Evolutionary conservation across 2,329 filamentous ascomycete genomes (phyloP).

Genomic region (Tolypocladium capitatum): DNA sequence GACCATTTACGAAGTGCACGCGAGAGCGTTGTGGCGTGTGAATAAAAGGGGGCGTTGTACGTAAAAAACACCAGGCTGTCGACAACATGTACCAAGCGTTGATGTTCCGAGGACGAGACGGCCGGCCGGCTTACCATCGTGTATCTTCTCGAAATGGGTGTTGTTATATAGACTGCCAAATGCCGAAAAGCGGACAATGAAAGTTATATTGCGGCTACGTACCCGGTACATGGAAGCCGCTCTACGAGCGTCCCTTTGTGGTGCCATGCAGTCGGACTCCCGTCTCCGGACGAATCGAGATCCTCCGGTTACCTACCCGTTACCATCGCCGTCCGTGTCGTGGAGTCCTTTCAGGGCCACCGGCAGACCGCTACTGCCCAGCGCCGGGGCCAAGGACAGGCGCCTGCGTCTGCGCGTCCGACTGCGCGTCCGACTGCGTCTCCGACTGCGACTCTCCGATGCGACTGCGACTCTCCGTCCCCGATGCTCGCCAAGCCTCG

Average conservation of each 20-base stretch:
- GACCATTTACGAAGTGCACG: background rate
- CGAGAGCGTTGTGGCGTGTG: background rate
- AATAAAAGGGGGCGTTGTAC: background rate
- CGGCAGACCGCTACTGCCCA: background rate
- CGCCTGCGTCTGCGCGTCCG: background rate
- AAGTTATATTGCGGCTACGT: background rate
- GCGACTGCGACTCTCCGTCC: background rate
- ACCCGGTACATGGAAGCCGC: too few relatives aligned
- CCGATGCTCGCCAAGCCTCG: background rate
- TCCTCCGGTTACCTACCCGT: background rate
- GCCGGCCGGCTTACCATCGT: too few relatives aligned
- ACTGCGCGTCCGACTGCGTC: too few relatives aligned
- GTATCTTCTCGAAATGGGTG: too few relatives aligned
- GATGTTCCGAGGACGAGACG: background rate
- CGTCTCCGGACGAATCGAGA: background rate
- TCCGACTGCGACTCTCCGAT: background rate
- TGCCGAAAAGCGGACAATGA: background rate
- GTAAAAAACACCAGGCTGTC: background rate
- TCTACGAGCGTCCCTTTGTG: background rate
- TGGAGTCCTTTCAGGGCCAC: background rate
- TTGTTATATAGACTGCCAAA: too few relatives aligned
- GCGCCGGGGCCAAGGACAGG: background rate
- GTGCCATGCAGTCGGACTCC: too few relatives aligned
- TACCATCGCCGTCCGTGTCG: background rate
- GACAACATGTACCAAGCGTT: background rate